phyloP scores from a whole-genome alignment of 176 grass and related monocot species.

The Eleusine indica region DNA sequence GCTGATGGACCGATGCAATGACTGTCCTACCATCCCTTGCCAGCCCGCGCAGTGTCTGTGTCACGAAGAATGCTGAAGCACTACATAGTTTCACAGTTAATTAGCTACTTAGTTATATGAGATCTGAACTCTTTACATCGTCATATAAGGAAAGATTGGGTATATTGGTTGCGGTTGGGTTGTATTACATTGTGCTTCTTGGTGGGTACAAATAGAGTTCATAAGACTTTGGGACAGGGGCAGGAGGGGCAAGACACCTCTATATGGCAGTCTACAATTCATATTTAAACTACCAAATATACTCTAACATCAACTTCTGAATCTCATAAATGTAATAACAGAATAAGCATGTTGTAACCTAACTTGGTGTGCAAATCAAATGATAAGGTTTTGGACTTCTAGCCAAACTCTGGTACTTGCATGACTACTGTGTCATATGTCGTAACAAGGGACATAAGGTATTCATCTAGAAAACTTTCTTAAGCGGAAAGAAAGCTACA shows the following conservation, averaged over 20 bases:
- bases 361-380: background rate
- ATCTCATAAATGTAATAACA: background rate
- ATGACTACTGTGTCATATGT: background rate
- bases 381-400: background rate
- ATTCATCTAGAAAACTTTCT: too few species aligned
- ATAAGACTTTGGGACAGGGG: too few species aligned
- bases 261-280: background rate
- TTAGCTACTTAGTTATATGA: conserved; percentile 2
- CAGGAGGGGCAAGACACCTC: too few species aligned
- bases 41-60: conserved; percentile 80
- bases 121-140: background rate
- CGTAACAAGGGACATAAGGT: too few species aligned
- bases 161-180: too few species aligned
- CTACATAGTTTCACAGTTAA: conserved; percentile 38
- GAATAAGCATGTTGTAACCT: background rate
- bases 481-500: background rate
- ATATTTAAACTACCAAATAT: background rate
- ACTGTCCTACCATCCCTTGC: conserved; percentile 86
- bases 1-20: conserved; percentile 89
- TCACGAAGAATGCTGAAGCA: conserved; percentile 96
- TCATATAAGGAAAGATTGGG: background rate
- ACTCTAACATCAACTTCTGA: background rate
- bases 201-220: too few species aligned
- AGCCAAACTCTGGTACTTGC: background rate
- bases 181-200: too few species aligned